Base-by-base conservation (phyloP, 345 rosid genomes). In the Camelina sativa region DNA sequence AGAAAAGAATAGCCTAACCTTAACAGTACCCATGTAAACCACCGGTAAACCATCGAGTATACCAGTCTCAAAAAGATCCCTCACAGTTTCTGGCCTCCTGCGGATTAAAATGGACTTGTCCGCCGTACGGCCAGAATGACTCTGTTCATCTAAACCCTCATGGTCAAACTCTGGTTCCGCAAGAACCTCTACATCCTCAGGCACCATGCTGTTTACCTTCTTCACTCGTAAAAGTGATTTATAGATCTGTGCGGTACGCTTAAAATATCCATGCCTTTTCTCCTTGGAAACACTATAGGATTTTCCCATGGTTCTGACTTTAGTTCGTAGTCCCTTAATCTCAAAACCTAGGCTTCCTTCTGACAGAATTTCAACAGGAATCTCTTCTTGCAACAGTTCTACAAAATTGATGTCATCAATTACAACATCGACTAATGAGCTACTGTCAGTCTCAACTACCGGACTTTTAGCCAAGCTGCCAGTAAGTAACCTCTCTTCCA, bases 11-110 rank as follows among this genome's bases (percentile, higher is more conserved):
- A 61, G 9, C 51, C 69, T 46, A 67, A 94, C 98, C 98, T 87
- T 88, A 44, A 82, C 85, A 62, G 88, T 83, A 53, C 97, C 99
- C 93, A 84, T 90, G 80, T 95, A 90, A 69, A 90, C 91, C 60
- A 95, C 97, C 8, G 93, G 73, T 20, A 89, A 83, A 65, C 96
- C 95, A 32, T 91, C 97, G 4, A 91, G 96, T 85, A 91, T 80
- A 75, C 96, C 93, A 52, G 98, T 91, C 78, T 89, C 98, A 23
- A 94, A 89, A 62, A 94, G 90, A 82, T 91, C 96, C 63, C 84
- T 95, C 67, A 95, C 99, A 19, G 97, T 95, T 79, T 61, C 74
- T 41, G 97, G 96, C 67, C 90, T 85, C 84, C 74, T 86, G 59
- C 53, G 70, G 63, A 85, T 55, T 3, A 81, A 62, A 71, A 79